Evolutionary conservation across 768 basidiomycete species (phyloP), one percentile per base, ranked within the genome.

Genomic region (Agrocybe praecox): DNA sequence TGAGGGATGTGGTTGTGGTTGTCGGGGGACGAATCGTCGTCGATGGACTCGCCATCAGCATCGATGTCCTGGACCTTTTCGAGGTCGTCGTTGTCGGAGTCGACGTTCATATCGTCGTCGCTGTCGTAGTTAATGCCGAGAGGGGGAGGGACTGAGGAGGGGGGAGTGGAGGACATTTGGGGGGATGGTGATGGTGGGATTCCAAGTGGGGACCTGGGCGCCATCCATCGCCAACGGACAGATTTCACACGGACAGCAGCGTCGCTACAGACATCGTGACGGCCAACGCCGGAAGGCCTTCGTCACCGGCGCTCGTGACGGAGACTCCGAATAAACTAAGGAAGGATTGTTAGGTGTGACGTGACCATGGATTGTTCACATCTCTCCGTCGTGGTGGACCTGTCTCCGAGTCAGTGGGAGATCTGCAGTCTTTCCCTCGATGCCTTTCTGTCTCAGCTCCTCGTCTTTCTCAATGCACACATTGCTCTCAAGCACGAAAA

Each of bases 391-490:
- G 83, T 97, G 55, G 59, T 96, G 57, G 95, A 97, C 77, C 77
- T 96, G 49, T 88, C 90, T 21, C 94, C 93, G 4, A 76, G 85
- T 1, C 91, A 94, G 71, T 96, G 95, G 95, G 84, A 76, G 85
- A 21, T 26, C 33, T 33, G 56, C 57, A 52, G 86, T 90, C 53
- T 98, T 12, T 69, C 87, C 1, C 80, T 98, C 44, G 74, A 82
- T 18, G 63, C 80, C 1, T 97, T 98, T 68, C 78, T 98, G 46
- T 85, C 92, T 2, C 91, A 94, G 65, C 76, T 97, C 23, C 82
- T 98, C 55, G 88, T 91, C 26, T 96, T 98, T 66, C 77, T 96
- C 66, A 98, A 99, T 67, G 85, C 94, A 2, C 95, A 98, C 73
- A 82, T 98, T 58, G 95, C 95, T 1, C 83, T 86, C 60, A 86